Evolutionary conservation across 106 monocot genomes (phyloP), one percentile per base, ranked within the genome.

Genomic region (Phalaenopsis aphrodite): DNA sequence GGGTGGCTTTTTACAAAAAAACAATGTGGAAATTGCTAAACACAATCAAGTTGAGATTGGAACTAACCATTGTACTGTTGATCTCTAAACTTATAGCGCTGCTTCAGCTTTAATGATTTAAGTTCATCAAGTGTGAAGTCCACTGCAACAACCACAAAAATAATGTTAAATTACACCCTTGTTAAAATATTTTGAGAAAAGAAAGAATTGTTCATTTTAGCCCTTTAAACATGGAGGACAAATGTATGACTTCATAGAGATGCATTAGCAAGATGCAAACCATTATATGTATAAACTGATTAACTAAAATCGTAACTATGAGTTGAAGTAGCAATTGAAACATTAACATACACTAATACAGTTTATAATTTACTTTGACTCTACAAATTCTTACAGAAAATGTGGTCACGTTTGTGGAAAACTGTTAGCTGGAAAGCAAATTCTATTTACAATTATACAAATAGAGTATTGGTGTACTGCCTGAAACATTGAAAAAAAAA

Each of bases 111-210:
- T 57, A 98, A 76, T 81, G 89, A 83, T 80, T 89, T 90, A 49
- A 98, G 90, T 81, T 98, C 97, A 38, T 85, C 81, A 57, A 94
- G 87, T 74, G 90, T 98, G 79, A 98, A 98, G 77, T 98, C 97
- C 79, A 98, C 94, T 94, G 85, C 76, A 87, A 77, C 85, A 16
- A 61, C 61, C 56, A 56, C 42, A 37, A 75, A 80, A 42, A 19
- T 45, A 71, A 42, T n/a, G 7, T 4, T 67, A 3, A 69, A 69
- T 69, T 6, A 65, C 21, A 5, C 23, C 8, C 5, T 65, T 65
- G 21, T 52, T 52, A 15, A 61, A 21, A 4, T 39, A 69, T 38
- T 69, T 65, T 24, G 24, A 24, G 24, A 11, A 69, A 69, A 69
- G 15, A 14, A 69, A 69, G 15, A 69, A 39, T 39, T 65, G 7